Evolutionary conservation across 2,329 filamentous ascomycete species (phyloP), one percentile per base, ranked within the genome.

Genomic region (Dactylellina cionopaga): DNA sequence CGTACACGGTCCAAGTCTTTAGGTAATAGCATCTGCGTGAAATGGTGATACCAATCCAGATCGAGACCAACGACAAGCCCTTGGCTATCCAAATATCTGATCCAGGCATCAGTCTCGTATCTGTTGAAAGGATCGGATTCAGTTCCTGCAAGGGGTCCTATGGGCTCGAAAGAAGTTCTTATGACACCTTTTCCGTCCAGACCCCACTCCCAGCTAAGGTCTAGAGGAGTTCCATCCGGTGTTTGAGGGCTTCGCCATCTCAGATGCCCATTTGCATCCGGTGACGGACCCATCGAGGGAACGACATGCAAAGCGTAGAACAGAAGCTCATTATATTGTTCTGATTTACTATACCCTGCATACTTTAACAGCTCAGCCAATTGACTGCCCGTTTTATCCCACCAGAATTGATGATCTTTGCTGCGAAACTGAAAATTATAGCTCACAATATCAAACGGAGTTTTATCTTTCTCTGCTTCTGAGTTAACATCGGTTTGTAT

Each of bases 191-290:
- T 74, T 10, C 70, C 66, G 22, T 75, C 76, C 2, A 60, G 46
- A 7, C 75, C 73, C 72, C 72, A 77, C 44, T 77, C 74, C 76
- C 76, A 77, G 29, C 74, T 76, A 52, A 77, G 76, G 43, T 76
- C 76, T 10, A 77, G 71, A 11, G 76, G 76, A 3, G 76, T 77
- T 13, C 74, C 74, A 43, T 76, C 76, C 0, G 76, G 76, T 1
- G 76, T 76, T 5, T 75, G 73, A 1, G 74, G 75, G 47, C 76
- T 77, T 10, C 60, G 68, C 76, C 76, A 77, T 65, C 62, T 56
- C 11, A 70, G 41, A 17, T 70, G 25, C 49, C 62, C 49, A 6
- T 55, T 56, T 15, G 60, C 51, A 64, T 76, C 76, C 9, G 76
- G 76, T 4, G 75, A 69, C 0, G 73, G 75, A 5, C 76, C 76